Evolutionary conservation across 495 filamentous ascomycete species (phyloP), one percentile per base, ranked within the genome.

Genomic region (Alectoria sarmentosa): DNA sequence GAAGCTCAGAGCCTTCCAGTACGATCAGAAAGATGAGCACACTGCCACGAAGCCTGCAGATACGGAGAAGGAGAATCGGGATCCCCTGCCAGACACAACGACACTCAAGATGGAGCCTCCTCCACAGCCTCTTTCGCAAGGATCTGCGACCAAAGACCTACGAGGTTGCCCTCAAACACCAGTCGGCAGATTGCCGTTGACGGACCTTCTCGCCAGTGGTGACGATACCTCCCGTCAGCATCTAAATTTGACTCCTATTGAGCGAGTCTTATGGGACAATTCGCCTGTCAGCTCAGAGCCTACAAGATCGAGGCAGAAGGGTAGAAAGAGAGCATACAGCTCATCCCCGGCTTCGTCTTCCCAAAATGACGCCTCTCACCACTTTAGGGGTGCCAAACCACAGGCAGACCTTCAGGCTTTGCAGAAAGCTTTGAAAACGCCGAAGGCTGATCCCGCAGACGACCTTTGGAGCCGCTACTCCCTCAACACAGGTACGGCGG

Each of bases 381-480:
- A 66, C 32, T 75, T 73, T 61, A 78, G 75, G 36, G 70, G 58
- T 21, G 70, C 72, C 39, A 78, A 78, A 65, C 77, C 78, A 66
- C 65, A 77, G 36, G 73, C 80, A 49, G 76, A 82, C 60, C 68
- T 84, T 48, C 79, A 84, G 63, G 78, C 77, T 39, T 70, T 87
- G 28, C 80, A 83, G 44, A 73, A 78, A n/a, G 75, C 81, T 3
- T 76, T 89, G 42, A 86, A 82, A 60, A 92, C 91, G 0, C 90
- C 90, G 32, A 86, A 89, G 64, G 84, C 86, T 52, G 94, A 98
- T 73, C 88, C 93, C 34, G 88, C 88, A 0, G 75, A 85, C 39
- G 92, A 96, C 60, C 75, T 96, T n/a, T 96, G 91, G 92, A 90
- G 87, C 67, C 86, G 88, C 26, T 95, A 67, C n/a, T 68, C 66